Base-by-base conservation (phyloP, 2,329 filamentous ascomycete genomes). In the Cephalotrichum gorgonifer region DNA sequence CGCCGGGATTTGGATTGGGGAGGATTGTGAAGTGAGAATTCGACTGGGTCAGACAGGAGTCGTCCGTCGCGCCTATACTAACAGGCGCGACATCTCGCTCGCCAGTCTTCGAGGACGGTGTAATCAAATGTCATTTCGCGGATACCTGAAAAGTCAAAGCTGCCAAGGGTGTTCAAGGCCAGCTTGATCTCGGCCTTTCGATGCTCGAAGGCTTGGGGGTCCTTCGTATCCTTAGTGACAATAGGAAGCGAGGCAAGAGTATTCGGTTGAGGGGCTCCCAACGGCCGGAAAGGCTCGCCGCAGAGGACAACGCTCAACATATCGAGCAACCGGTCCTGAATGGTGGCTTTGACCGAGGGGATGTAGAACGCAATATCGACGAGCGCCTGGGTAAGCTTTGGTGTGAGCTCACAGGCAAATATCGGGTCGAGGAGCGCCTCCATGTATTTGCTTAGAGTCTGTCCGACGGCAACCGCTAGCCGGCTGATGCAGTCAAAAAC, bases 351-450 rank as follows among this genome's bases (percentile, higher is more conserved):
- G 50, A 96, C 88, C 0, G 94, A 89, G 1, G 91, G 93, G 43
- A 98, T 96, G 62, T 98, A 97, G 62, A 97, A 95, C 26, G 93
- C 93, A 87, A 98, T 96, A 60, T 98, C 94, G 22, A 97, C 90
- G 48, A 98, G 73, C 3, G 94, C 94, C 62, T 97, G 90, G 0
- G 91, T 96, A 23, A 98, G 76, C 56, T 94, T 93, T 50, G 91
- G 86, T 33, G 89, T 96, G 47, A 98, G 74, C 44, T 95, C 93
- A 62, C 93, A 98, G 15, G 88, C 90, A 65, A 98, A 98, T 51
- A 98, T 96, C 11, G 94, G 90, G 57, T 96, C 91, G 9, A 98
- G 76, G 26, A 98, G 72, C 12, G 90, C 87, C 62, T 96, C 90
- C 82, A 98, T 96, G 62, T 97, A 96, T 67, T 97, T 98, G 75